These are phyloP conservation scores for Yamadazyma mexicana DNA, from an alignment of 1,139 yeast species.

Conservation along the genomic window DNA sequence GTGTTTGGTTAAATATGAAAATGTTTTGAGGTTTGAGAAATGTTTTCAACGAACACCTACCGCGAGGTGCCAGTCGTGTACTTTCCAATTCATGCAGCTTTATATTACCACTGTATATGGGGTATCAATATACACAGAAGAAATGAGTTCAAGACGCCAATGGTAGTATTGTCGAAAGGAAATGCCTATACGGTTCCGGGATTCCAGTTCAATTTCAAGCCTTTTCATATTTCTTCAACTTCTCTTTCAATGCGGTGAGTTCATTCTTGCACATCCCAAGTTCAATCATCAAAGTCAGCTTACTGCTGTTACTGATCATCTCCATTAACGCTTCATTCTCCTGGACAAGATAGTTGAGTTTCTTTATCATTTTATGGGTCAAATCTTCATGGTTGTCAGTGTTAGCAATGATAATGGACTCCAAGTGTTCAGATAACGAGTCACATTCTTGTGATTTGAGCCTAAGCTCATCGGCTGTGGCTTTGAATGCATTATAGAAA, in stretches of 20 bases:
- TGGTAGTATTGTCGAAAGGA: too few relatives aligned
- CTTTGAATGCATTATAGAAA: slow-evolving; percentile 48
- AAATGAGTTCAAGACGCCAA: too few relatives aligned
- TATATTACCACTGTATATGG: too few relatives aligned
- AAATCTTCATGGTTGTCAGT: slow-evolving; percentile 53
- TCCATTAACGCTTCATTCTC: slow-evolving; percentile 74
- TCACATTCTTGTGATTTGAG: slow-evolving; percentile 56
- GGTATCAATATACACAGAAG: background rate
- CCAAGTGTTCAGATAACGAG: slow-evolving; percentile 16
- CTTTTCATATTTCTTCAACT: slow-evolving; percentile 10
- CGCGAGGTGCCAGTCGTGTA: background rate
- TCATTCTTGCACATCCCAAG: slow-evolving; percentile 53
- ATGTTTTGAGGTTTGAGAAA: slow-evolving; percentile 1
- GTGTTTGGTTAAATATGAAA: background rate
- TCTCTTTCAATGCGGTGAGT: slow-evolving; percentile 11
- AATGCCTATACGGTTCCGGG: too few relatives aligned
- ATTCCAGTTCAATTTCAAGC: too few relatives aligned
- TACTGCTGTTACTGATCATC: slow-evolving; percentile 70
- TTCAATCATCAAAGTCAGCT: slow-evolving; percentile 70
- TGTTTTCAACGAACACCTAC: background rate
- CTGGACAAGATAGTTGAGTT: slow-evolving; percentile 58
- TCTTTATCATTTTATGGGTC: slow-evolving; percentile 70
- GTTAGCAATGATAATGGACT: slow-evolving; percentile 8
- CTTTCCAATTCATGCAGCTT: background rate
- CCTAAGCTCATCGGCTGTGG: slow-evolving; percentile 50